Evolutionary conservation across 495 filamentous ascomycete species (phyloP).

Genomic region (Evansstolkia leycettana): DNA sequence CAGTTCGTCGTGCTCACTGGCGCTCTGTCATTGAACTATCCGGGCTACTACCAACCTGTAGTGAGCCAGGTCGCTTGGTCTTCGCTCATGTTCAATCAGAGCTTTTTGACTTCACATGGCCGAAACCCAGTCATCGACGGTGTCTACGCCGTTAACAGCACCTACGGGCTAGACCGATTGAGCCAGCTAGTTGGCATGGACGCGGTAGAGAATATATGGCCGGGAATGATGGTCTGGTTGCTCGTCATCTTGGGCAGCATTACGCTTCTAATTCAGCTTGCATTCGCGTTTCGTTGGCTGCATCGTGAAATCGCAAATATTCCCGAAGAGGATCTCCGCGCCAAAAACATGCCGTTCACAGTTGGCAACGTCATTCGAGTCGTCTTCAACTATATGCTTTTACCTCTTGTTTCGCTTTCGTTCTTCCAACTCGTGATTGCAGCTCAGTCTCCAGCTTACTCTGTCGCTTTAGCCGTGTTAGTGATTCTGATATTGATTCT

Average conservation of each 20-base stretch:
- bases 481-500: conserved; percentile 57
- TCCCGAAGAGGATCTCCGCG: conserved; percentile 75
- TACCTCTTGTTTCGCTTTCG: conserved; percentile 75
- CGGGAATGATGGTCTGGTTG: conserved; percentile 79
- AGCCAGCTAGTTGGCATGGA: conserved; percentile 79
- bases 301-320: conserved; percentile 55
- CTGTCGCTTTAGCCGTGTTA: conserved; percentile 60
- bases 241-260: conserved; percentile 57
- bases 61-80: conserved; percentile 84
- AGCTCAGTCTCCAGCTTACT: conserved; percentile 47
- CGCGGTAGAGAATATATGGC: conserved; percentile 73
- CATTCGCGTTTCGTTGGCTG: conserved; percentile 63
- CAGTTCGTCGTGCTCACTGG: conserved; percentile 88
- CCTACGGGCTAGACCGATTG: conserved; percentile 66
- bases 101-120: conserved; percentile 58
- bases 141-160: conserved; percentile 58
- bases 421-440: conserved; percentile 86
- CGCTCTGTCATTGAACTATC: conserved; percentile 73
- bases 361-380: conserved; percentile 77
- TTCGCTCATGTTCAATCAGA: conserved; percentile 82
- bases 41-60: conserved; percentile 87
- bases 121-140: conserved; percentile 63
- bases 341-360: conserved; percentile 91
- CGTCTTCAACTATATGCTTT: conserved; percentile 80
- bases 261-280: conserved; percentile 61